Evolutionary conservation across 2,329 filamentous ascomycete species (phyloP), one percentile per base, ranked within the genome.

Genomic region (Aspergillus amoenus): DNA sequence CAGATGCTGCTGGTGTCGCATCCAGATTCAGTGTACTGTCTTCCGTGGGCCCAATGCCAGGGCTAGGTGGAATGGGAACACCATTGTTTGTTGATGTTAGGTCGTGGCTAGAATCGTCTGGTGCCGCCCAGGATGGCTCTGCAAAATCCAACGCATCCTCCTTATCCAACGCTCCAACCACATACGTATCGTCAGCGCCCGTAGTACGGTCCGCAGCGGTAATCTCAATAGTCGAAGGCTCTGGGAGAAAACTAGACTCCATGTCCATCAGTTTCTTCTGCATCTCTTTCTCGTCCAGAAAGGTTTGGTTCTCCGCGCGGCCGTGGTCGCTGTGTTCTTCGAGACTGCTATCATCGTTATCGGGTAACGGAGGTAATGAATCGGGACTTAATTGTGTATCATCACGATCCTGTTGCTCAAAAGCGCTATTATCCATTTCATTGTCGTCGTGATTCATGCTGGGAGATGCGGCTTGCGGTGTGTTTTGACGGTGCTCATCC

Each of bases 211-310:
- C 64, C 37, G 58, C 57, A 55, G 66, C 56, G 41, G 67, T 67
- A 34, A 76, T 66, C 17, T 74, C 73, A 21, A 80, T 70, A 2
- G 75, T 73, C 3, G 81, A 81, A 2, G 78, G 74, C 45, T 86
- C 83, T 0, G 84, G 84, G 44, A 87, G 60, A 63, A 87, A 87
- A 65, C 84, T 87, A 3, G 84, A 87, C 67, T 87, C 84, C 55
- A 86, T 78, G 62, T 87, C 84, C 77, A 84, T 80, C 61, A 87
- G 69, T 61, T 82, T 82, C 56, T 79, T 77, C 62, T 80, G 79
- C 81, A 87, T 85, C 64, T 85, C 83, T 52, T 75, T 75, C 68
- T 87, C 84, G 63, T 84, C 79, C 37, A 85, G 66, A 27, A 76
- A 66, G 1, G 75, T 78, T 55, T 76, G 72, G 49, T 77, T 76